Conservation (phyloP, 345 rosid genomes). For the Hypericum androsaemum region DNA sequence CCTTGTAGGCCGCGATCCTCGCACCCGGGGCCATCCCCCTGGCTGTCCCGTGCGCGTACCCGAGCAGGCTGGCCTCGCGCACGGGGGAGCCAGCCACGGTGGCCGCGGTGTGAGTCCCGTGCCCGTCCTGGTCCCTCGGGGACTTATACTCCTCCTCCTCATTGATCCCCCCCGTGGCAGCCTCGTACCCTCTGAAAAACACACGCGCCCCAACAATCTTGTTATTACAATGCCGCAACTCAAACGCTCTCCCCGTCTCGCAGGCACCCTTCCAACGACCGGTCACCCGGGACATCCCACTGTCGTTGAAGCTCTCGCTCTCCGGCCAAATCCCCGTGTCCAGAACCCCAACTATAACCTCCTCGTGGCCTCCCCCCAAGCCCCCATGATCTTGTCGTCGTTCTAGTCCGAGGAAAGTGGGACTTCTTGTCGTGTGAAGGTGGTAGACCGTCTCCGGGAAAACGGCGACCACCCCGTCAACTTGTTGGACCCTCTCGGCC, state of each 20-base stretch:
- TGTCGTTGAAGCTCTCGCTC: constrained; percentile 25
- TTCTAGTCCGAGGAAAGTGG: constrained; percentile 18
- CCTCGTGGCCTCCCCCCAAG: constrained; percentile 13
- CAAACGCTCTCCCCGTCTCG: constrained; percentile 21
- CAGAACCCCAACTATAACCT: constrained; percentile 20
- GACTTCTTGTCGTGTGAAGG: constrained; percentile 25
- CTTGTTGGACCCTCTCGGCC: constrained; percentile 14
- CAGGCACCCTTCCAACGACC: constrained; percentile 18
- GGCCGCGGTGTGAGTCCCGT: constrained; percentile 26
- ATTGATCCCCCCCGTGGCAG: constrained; percentile 16
- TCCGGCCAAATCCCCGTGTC: constrained; percentile 25
- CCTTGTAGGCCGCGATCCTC: constrained; percentile 22
- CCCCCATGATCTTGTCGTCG: constrained; percentile 14
- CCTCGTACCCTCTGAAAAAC: constrained; percentile 21
- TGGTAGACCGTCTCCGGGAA: constrained; percentile 19
- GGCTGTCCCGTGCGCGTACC: constrained; percentile 24
- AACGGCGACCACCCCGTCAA: constrained; percentile 18
- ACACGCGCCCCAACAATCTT: constrained; percentile 22
- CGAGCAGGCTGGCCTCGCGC: constrained; percentile 15
- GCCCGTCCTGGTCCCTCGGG: constrained; percentile 26
- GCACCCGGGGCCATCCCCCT: constrained; percentile 29
- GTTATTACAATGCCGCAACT: constrained; percentile 14
- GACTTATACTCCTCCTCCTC: constrained; percentile 17
- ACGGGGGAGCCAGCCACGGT: constrained; percentile 22
- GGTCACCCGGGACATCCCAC: constrained; percentile 19